phyloP scores from a whole-genome alignment of 352 stramenopile genomes.

The Halophytophthora batemanensis region DNA sequence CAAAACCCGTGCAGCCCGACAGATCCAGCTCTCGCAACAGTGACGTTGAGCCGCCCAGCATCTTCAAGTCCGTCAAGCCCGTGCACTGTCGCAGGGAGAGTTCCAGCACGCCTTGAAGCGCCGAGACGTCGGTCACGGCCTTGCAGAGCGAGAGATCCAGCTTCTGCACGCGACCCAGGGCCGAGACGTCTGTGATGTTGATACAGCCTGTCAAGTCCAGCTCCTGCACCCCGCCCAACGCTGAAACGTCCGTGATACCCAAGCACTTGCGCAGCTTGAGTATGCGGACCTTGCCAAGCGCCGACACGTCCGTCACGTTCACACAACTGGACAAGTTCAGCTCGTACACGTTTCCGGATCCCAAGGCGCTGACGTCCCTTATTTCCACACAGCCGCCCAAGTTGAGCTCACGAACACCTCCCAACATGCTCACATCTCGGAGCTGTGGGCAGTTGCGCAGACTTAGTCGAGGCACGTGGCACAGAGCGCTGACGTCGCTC shows the following conservation, averaged over 20 bases:
- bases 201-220: constrained; percentile 63
- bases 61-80: constrained; percentile 38
- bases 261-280: constrained; percentile 51
- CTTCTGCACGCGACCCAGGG: constrained; percentile 38
- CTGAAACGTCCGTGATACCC: constrained; percentile 35
- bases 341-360: constrained; percentile 28
- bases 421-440: constrained; percentile 41
- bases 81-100: constrained; percentile 59
- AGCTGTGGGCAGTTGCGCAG: constrained; percentile 60
- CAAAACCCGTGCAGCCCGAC: constrained; percentile 46
- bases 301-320: constrained; percentile 52
- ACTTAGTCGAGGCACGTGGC: constrained; percentile 39
- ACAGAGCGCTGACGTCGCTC: constrained; percentile 39
- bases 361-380: constrained; percentile 37
- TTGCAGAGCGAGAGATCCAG: constrained; percentile 59
- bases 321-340: constrained; percentile 59
- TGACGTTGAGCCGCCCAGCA: constrained; percentile 19
- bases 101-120: constrained; percentile 30
- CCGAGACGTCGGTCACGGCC: constrained; percentile 48
- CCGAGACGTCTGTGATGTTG: constrained; percentile 44
- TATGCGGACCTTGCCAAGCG: constrained; percentile 40
- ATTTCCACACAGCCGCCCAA: constrained; percentile 49
- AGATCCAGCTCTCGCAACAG: constrained; percentile 51
- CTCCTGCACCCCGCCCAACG: constrained; percentile 36
- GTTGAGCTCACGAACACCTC: constrained; percentile 51